Evolutionary conservation across 192 early-diverging fungal species (phyloP), one percentile per base, ranked within the genome.

Genomic region (Coemansia sp.): DNA sequence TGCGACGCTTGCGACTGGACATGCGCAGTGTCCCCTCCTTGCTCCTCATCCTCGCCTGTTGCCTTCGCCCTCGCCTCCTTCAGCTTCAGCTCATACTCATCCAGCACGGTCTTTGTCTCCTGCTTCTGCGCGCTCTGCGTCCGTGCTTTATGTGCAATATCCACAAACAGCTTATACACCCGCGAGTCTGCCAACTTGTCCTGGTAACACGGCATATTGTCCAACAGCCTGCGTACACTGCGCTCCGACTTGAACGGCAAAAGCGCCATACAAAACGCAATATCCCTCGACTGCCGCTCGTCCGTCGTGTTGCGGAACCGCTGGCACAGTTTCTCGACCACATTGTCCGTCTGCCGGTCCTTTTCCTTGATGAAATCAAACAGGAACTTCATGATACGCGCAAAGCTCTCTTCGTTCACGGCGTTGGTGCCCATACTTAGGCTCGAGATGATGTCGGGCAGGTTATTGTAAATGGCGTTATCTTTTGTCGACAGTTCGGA

Each of bases 381-480:
- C 22, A 99, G 70, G 81, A 94, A 98, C 68, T 91, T 89, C 92
- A 99, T 97, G 51, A 99, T 94, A 48, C 84, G 87, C 20, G 77
- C 83, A 82, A 96, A 98, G 36, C 82, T 82, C 28, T 89, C 88
- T 72, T 99, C 96, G 48, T 87, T 80, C 21, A 98, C 86, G 5
- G 87, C 85, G 60, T 69, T 72, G 5, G 83, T 66, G 48, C 83
- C 85, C 26, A 80, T 77, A 14, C 91, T 92, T 60, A 99, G 78
- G 62, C 94, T 97, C 65, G 89, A 91, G 69, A 98, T 96, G 40
- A 98, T 98, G 78, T 99, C 97, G 1, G 95, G 94, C 68, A 99
- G 81, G 73, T 99, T 99, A 78, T 99, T 99, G 84, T 99, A 99
- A 19, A 99, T 88, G 9, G 96, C 94, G 68, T 98, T 98, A 73